These are phyloP conservation scores for Sugiyamaella valdiviana DNA, from an alignment of 805 yeast genomes.

Conservation along the genomic window DNA sequence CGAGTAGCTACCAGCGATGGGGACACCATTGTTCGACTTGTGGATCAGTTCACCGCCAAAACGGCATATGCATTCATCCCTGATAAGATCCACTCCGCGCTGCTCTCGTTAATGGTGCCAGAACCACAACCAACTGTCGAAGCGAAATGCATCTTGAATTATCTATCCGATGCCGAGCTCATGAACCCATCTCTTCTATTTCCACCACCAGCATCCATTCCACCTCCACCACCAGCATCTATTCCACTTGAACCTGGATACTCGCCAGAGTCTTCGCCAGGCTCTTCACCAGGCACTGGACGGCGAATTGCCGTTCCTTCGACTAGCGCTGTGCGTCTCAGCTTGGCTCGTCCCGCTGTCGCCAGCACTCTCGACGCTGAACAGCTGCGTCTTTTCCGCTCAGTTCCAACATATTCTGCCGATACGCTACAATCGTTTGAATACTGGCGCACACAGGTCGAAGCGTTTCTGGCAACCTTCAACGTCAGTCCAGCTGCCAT, in stretches of 20 bases:
- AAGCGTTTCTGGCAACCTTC: slow-evolving; percentile 3
- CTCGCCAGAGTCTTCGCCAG: not conserved
- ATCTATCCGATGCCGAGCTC: too few relatives aligned
- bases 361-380: not conserved
- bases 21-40: not conserved
- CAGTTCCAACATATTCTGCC: slow-evolving; percentile 3
- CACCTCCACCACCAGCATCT: too few relatives aligned
- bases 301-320: too few relatives aligned
- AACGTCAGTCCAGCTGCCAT: slow-evolving; percentile 1
- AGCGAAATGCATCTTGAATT: too few relatives aligned
- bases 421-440: slow-evolving; percentile 3
- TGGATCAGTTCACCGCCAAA: not conserved
- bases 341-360: not conserved
- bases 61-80: not conserved
- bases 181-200: too few relatives aligned
- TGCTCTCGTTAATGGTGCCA: too few relatives aligned
- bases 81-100: not conserved
- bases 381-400: slow-evolving; percentile 1
- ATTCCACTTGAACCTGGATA: not conserved
- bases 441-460: slow-evolving; percentile 9
- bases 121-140: too few relatives aligned
- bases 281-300: not conserved
- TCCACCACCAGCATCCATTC: too few relatives aligned
- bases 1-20: not conserved
- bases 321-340: too few relatives aligned